Percentiles rank a stretch among this genome's conserved stretches.
phyloP scores from a whole-genome alignment of 2,329 filamentous ascomycete species.

The Xylaria sp. region DNA sequence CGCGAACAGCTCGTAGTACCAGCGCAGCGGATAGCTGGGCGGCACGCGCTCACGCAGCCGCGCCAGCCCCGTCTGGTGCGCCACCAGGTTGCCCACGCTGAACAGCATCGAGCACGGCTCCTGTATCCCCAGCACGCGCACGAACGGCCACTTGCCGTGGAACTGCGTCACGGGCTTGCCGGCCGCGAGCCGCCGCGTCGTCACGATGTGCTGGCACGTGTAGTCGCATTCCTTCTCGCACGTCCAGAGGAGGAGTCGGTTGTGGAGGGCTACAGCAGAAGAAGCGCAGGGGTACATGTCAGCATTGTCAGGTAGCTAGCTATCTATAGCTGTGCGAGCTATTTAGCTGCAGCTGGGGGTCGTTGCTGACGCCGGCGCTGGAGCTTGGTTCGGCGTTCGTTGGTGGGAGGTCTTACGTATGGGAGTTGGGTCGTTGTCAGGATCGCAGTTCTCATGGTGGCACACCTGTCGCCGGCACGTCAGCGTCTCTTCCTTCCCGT shows the following conservation, averaged over 20 bases:
- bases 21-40: slow-evolving; percentile 72
- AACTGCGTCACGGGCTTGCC: slow-evolving; percentile 81
- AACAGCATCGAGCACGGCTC: slow-evolving; percentile 94
- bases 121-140: slow-evolving; percentile 88
- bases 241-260: slow-evolving; percentile 87
- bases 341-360: too few relatives aligned
- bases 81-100: slow-evolving; percentile 87
- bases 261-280: slow-evolving; percentile 70
- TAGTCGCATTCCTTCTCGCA: slow-evolving; percentile 97
- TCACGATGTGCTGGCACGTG: slow-evolving; percentile 93
- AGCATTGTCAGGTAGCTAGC: slow-evolving; percentile 5
- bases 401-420: slow-evolving; percentile 66
- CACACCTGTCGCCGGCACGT: slow-evolving; percentile 66
- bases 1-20: slow-evolving; percentile 81
- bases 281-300: background rate
- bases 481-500: background rate
- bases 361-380: background rate
- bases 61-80: slow-evolving; percentile 78
- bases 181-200: slow-evolving; percentile 68
- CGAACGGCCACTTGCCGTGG: slow-evolving; percentile 98
- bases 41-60: slow-evolving; percentile 75
- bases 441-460: slow-evolving; percentile 76
- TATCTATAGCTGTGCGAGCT: background rate
- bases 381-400: slow-evolving; percentile 1
- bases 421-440: slow-evolving; percentile 60